A percentile compares a stretch with the other conserved stretches of the same genome.
Evolutionary conservation across 1,139 yeast genomes (phyloP).

Genomic region (Zygosaccharomyces sapae): DNA sequence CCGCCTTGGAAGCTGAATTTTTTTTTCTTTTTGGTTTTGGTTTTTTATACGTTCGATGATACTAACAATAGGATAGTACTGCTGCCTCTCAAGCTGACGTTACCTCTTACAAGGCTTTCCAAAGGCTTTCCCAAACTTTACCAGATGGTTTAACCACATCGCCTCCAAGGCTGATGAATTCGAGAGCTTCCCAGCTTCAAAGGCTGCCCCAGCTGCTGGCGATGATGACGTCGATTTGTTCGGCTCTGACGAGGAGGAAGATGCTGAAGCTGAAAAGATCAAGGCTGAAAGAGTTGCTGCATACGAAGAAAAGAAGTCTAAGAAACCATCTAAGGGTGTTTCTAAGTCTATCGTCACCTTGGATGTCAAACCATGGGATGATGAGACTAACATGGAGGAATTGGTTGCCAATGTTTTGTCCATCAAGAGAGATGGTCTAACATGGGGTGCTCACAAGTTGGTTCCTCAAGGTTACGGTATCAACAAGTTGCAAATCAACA

Average conservation of each 20-base stretch:
- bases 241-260: constrained; percentile 90
- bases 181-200: constrained; percentile 77
- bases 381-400: constrained; percentile 92
- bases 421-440: constrained; percentile 85
- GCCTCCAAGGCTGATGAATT: constrained; percentile 88
- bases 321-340: constrained; percentile 96
- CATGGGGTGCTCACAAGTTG: constrained; percentile 98
- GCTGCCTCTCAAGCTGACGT: constrained; percentile 96
- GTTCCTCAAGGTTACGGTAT: constrained; percentile 99
- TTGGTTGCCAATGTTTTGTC: constrained; percentile 80
- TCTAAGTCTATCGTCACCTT: constrained; percentile 96
- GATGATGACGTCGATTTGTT: constrained; percentile 92
- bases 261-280: constrained; percentile 93
- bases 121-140: constrained; percentile 86
- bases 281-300: constrained; percentile 97
- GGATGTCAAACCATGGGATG: constrained; percentile 99
- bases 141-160: constrained; percentile 99
- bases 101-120: constrained; percentile 90
- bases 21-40: no score
- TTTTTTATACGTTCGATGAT: constrained; percentile 33
- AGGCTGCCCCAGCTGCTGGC: constrained; percentile 52
- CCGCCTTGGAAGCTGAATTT: not conserved
- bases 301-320: constrained; percentile 96
- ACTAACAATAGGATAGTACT: constrained; percentile 44
- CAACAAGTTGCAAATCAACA: constrained; percentile 97